phyloP scores from a whole-genome alignment of 441 rosid genomes.

The Pelargonium citronellum region DNA sequence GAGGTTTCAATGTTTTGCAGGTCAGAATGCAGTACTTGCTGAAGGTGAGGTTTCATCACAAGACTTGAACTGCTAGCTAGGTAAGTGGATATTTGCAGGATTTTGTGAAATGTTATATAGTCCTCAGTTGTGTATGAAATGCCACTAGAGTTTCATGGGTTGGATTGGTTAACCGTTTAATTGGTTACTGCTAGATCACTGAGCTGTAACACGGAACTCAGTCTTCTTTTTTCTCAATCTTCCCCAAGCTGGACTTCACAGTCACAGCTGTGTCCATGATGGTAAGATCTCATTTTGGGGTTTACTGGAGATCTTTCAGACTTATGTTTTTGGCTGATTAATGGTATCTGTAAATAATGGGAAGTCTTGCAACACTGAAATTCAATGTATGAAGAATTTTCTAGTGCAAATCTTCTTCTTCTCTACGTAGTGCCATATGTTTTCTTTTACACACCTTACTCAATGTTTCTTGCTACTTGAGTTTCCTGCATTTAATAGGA shows the following conservation, averaged over 20 bases:
- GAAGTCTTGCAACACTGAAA: background rate
- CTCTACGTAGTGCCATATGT: too few relatives aligned
- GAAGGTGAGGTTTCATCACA: conserved; percentile 91
- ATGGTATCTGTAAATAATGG: conserved; percentile 14
- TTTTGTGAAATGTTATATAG: conserved; percentile 7
- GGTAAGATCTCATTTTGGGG: conserved; percentile 51
- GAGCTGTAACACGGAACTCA: too few relatives aligned
- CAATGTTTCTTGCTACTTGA: too few relatives aligned
- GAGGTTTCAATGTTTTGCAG: conserved; percentile 35
- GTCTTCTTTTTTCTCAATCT: too few relatives aligned
- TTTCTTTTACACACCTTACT: too few relatives aligned
- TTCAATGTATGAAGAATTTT: too few relatives aligned
- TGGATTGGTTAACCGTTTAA: background rate
- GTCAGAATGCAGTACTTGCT: conserved; percentile 90
- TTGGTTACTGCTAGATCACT: too few relatives aligned
- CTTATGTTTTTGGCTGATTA: conserved; percentile 18
- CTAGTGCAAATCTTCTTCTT: too few relatives aligned
- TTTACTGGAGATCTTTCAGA: conserved; percentile 35
- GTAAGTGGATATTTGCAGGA: conserved; percentile 5
- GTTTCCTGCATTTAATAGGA: too few relatives aligned
- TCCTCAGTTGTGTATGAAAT: too few relatives aligned
- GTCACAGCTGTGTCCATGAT: too few relatives aligned
- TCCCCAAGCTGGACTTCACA: too few relatives aligned
- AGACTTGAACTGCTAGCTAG: conserved; percentile 38
- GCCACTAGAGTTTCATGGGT: background rate